Base-by-base conservation (phyloP, 192 early-diverging fungal genomes). In the Cetraspora pellucida region DNA sequence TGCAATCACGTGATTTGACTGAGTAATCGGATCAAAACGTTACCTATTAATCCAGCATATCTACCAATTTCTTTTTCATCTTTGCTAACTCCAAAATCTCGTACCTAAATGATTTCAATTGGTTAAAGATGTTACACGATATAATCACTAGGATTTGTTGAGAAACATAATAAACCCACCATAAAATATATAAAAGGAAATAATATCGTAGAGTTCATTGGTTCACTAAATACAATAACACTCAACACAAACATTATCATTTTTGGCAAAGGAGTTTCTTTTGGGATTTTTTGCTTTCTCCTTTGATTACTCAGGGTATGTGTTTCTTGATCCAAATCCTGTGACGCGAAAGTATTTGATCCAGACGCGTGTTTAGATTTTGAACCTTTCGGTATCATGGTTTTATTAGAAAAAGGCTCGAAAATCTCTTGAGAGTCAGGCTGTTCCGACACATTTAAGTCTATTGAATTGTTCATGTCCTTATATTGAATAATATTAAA, bases 131-230 rank as follows among this genome's bases (percentile, higher is more conserved):
- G 50, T 23, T n/a, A 49, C 23, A 69, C 30, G 11, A 23, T 30
- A 37, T 23, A 25, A 28, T 59, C 65, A 52, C 10, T 25, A 27
- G 43, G 23, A 23, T 30, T 52, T 43, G 58, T 14, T 43, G 21
- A 59, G 11, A 23, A 31, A 52, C 55, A 21, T 2, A 23, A n/a
- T n/a, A 50, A 61, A 79, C 74, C 44, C 77, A 92, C 90, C 90
- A 92, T 92, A 72, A 95, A 93, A 75, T 94, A 95, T 3, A 94
- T 89, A 79, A 97, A 97, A 10, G 94, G 94, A 64, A 94, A 88
- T 55, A 93, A 75, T 52, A 94, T 87, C 19, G 89, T 86, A 31
- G 88, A 89, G 64, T 90, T 90, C 68, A 93, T 80, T 21, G 93
- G 92, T 78, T 94, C 93, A 47, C 85, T 84, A n/a, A 89, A 81